phyloP scores from a whole-genome alignment of 805 yeast species.

The Maudiozyma saulgeensis region DNA sequence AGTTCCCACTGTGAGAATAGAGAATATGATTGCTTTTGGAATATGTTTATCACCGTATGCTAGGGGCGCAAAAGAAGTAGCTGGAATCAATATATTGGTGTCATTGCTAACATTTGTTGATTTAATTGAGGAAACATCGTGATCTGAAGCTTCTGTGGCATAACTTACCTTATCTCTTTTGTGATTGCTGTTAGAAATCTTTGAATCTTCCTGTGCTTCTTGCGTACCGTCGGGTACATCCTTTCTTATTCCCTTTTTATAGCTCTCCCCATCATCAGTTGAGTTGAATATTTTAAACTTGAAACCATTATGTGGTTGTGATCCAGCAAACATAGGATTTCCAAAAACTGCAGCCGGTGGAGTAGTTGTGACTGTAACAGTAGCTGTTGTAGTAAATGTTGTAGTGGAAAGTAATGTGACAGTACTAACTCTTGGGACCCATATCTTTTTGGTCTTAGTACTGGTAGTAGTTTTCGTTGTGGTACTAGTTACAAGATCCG shows the following conservation, averaged over 20 bases:
- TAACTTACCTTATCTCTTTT: no score
- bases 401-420: slow-evolving; percentile 1
- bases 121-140: no score
- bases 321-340: neutral
- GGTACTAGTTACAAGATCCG: slow-evolving; percentile 11
- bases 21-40: no score
- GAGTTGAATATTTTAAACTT: slow-evolving; percentile 34
- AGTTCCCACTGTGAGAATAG: no score
- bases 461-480: slow-evolving; percentile 18
- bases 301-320: slow-evolving; percentile 27
- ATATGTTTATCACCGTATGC: no score
- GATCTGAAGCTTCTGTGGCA: no score
- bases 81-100: no score
- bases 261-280: neutral
- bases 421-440: slow-evolving; percentile 6
- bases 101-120: no score
- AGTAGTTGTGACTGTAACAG: slow-evolving; percentile 2
- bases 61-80: no score
- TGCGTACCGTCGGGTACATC: neutral
- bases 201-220: no score
- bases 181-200: no score
- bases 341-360: neutral
- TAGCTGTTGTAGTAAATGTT: neutral
- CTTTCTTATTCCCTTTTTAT: neutral
- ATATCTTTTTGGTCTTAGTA: slow-evolving; percentile 9